Evolutionary conservation across 2,329 filamentous ascomycete species (phyloP), one percentile per base, ranked within the genome.

Genomic region (Drechslerella stenobrocha): DNA sequence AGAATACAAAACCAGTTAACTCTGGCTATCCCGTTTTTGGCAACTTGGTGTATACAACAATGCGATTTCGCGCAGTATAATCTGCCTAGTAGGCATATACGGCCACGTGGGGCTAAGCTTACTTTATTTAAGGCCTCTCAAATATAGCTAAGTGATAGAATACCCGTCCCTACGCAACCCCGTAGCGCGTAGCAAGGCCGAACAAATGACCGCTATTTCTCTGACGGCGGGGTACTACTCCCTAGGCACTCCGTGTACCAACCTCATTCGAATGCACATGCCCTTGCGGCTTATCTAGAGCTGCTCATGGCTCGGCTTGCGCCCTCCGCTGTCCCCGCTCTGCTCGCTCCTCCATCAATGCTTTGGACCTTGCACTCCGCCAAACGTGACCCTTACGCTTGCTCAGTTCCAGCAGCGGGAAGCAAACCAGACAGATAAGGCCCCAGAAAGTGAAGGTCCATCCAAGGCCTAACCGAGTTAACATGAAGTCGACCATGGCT

Each of bases 371-470:
- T 50, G 79, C 77, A n/a, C 79, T 79, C 42, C 83, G 80, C 79
- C 80, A 83, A 15, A 67, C 73, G 1, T 80, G 78, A 0, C 81
- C 82, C 59, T 76, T 76, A 30, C 77, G 81, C 45, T 80, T 76
- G 52, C 84, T 76, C 2, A 82, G 67, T 72, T 76, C 79, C 48
- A 85, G 74, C 9, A 79, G 72, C 0, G 82, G 83, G 28, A 80
- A 78, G 56, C 79, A 77, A 1, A 76, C 74, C 1, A 79, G 73
- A 65, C 81, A 80, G 3, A 84, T 74, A 28, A 84, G 72, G 1
- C 79, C 80, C 57, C 84, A 78, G 46, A 85, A 80, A 0, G 82
- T 85, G 63, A 81, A 86, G n/a, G 80, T 81, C 83, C 84, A 86
- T 0, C 84, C 84, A 24, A 80, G 74, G 2, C 84, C 84, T 76